Evolutionary conservation across 345 rosid genomes (phyloP).

Genomic region (Rhizophora apiculata): DNA sequence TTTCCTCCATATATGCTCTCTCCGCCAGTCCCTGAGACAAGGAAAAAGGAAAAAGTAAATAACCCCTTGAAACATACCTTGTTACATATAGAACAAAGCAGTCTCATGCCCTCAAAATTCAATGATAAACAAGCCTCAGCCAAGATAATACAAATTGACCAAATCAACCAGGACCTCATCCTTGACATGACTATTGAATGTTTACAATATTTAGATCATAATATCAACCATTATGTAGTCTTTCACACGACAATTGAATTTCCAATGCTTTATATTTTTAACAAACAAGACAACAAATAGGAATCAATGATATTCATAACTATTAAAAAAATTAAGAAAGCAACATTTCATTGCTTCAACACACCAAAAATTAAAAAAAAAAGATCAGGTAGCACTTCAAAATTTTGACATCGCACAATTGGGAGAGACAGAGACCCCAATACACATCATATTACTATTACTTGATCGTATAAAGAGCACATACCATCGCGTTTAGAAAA

Average conservation of each 20-base stretch:
- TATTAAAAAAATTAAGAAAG: not conserved
- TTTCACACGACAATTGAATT: not conserved
- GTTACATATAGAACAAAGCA: no score
- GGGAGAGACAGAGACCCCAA: not conserved
- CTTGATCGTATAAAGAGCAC: constrained; percentile 19
- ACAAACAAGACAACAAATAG: not conserved
- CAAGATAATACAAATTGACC: no score
- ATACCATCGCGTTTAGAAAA: constrained; percentile 86
- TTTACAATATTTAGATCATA: no score
- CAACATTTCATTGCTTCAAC: no score
- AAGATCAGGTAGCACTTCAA: no score
- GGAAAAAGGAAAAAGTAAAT: constrained; percentile 8
- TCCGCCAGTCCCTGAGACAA: constrained; percentile 72
- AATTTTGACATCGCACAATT: not conserved
- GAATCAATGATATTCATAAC: not conserved
- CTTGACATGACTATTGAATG: no score
- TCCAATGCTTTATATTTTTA: not conserved
- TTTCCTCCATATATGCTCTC: constrained; percentile 83
- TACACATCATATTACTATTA: no score
- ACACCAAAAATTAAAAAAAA: no score
- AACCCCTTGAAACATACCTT: no score
- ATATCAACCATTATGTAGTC: not conserved
- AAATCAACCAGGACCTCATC: no score
- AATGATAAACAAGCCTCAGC: no score
- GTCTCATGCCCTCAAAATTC: not conserved